Base-by-base conservation (phyloP, 768 basidiomycete genomes). In the Stropharia rugosoannulata region DNA sequence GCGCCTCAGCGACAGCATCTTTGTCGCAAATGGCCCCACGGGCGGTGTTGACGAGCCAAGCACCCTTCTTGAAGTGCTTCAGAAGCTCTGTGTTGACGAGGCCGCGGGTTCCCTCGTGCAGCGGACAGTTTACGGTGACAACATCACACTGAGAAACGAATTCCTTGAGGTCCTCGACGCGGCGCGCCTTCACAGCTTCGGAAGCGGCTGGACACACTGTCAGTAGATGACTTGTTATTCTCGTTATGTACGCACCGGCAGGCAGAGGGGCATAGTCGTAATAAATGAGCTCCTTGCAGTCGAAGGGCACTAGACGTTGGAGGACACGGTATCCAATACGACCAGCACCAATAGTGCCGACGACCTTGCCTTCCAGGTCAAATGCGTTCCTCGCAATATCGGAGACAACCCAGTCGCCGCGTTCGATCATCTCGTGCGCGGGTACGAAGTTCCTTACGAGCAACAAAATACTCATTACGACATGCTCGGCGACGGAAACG, bases 1-100 rank as follows among this genome's bases (percentile, higher is more conserved):
- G 68, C 11, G 93, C 92, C 0, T 68, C 84, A 4, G 87, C 85
- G 56, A 95, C 87, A 41, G 84, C 92, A 58, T 93, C 84, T 61
- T 85, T 85, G 73, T 92, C 86, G 68, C 90, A 93, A 64, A 96
- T 93, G 40, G 94, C 94, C 42, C 94, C 94, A 62, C 93, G 90
- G 49, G 92, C 91, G 27, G 92, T 93, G 82, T 96, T 96, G 66
- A 96, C 87, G 64, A 95, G 83, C 89, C 89, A 94, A 13, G 93
- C 83, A 47, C 92, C 93, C 69, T 89, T 87, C 81, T 96, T 96
- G 82, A 95, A 89, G 74, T 91, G 89, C 70, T 81, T 81, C 62
- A 95, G 77, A 39, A 93, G 84, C 38, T 94, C 90, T 39, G 81
- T 79, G 75, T 93, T 90, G 66, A 95, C 79, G 45, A 95, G 82